Percentiles rank a stretch among this genome's conserved stretches.
These are phyloP conservation scores for Claviceps citrina DNA, from an alignment of 2,329 filamentous ascomycete species.

Conservation along the genomic window DNA sequence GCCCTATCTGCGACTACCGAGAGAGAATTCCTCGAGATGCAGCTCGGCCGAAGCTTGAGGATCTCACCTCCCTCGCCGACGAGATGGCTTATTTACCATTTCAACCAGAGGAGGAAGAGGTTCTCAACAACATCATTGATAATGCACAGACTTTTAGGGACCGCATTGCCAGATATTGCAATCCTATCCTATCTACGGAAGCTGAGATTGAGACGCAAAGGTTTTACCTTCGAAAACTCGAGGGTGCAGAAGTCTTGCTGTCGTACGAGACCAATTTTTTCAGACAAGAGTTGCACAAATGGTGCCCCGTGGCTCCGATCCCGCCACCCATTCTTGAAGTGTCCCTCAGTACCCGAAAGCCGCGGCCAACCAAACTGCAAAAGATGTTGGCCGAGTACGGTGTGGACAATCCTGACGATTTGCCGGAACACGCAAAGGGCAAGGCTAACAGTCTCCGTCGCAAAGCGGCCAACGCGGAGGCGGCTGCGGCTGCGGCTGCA, in stretches of 20 bases:
- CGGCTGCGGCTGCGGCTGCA: constrained; percentile 29
- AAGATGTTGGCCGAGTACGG: constrained; percentile 83
- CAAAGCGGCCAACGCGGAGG: constrained; percentile 48
- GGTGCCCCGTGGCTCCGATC: constrained; percentile 76
- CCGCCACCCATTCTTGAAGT: constrained; percentile 74
- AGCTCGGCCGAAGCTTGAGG: constrained; percentile 85
- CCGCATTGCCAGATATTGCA: constrained; percentile 67
- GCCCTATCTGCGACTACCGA: constrained; percentile 93
- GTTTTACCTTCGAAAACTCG: constrained; percentile 93
- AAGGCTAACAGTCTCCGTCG: constrained; percentile 62
- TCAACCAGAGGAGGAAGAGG: constrained; percentile 86
- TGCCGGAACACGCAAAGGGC: constrained; percentile 67
- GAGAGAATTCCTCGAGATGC: constrained; percentile 95
- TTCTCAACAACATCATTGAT: constrained; percentile 71
- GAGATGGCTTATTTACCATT: constrained; percentile 73
- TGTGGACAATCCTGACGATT: constrained; percentile 76
- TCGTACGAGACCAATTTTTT: constrained; percentile 96
- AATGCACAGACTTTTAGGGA: constrained; percentile 73
- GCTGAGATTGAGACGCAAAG: constrained; percentile 81
- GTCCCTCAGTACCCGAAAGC: constrained; percentile 86
- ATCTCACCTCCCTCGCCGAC: constrained; percentile 68
- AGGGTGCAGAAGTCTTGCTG: constrained; percentile 86
- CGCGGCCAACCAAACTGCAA: constrained; percentile 88
- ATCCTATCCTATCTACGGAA: constrained; percentile 62
- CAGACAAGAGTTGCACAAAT: constrained; percentile 86